Conservation (phyloP, 2,329 filamentous ascomycete species). For the Cladosporium sp. region DNA sequence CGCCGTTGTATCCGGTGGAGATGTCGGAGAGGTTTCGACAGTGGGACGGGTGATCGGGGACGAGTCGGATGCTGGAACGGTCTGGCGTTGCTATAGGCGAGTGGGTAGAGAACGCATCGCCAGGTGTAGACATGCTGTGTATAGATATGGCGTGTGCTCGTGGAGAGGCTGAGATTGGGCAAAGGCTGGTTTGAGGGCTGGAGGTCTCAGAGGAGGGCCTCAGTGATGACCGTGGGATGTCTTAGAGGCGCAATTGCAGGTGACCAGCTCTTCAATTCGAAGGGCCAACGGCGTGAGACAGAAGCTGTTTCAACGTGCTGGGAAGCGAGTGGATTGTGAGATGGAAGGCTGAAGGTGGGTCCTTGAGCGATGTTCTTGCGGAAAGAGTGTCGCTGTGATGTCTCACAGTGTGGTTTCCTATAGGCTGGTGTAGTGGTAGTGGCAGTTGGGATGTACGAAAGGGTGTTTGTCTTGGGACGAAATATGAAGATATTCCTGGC, state of each 20-base stretch:
- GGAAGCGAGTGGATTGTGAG: background rate
- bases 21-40: constrained; percentile 16
- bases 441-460: background rate
- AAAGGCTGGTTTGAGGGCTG: constrained; percentile 21
- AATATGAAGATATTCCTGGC: background rate
- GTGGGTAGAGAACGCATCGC: constrained; percentile 16
- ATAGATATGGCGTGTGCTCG: constrained; percentile 16
- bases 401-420: background rate
- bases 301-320: constrained; percentile 4
- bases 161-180: constrained; percentile 13
- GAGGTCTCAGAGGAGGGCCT: constrained; percentile 19
- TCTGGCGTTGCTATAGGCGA: constrained; percentile 18
- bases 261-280: constrained; percentile 12
- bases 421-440: background rate
- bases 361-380: background rate
- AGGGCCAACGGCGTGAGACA: constrained; percentile 11
- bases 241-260: constrained; percentile 5
- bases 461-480: background rate
- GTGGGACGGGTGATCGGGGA: constrained; percentile 15
- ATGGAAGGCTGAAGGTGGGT: constrained; percentile 4
- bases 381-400: background rate
- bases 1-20: constrained; percentile 31
- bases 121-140: constrained; percentile 13
- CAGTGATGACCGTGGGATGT: constrained; percentile 21
- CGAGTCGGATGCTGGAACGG: constrained; percentile 19